phyloP scores from a whole-genome alignment of 192 early-diverging fungal species.

The Backusella circina region DNA sequence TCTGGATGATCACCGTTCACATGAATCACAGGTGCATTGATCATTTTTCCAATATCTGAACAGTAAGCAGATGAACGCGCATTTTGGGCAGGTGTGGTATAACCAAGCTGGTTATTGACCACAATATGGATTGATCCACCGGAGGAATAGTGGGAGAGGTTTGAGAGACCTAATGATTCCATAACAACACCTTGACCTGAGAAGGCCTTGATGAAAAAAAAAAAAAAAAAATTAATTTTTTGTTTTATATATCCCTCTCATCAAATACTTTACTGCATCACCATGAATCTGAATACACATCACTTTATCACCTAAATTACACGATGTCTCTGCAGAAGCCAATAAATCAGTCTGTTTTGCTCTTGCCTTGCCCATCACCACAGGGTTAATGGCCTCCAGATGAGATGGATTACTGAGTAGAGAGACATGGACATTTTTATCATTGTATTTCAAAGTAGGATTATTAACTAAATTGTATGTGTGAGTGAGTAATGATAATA shows the following conservation, averaged over 20 bases:
- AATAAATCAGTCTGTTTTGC: slow-evolving; percentile 86
- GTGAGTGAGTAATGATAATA: background rate
- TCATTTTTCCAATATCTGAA: slow-evolving; percentile 95
- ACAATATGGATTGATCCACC: slow-evolving; percentile 97
- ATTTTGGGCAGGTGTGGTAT: slow-evolving; percentile 95
- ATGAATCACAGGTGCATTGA: slow-evolving; percentile 93
- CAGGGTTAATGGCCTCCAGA: slow-evolving; percentile 95
- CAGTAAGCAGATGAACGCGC: slow-evolving; percentile 89
- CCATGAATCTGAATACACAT: slow-evolving; percentile 96
- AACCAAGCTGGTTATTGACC: slow-evolving; percentile 97
- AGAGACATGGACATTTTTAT: slow-evolving; percentile 71
- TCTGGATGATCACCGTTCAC: slow-evolving; percentile 96
- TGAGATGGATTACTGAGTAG: slow-evolving; percentile 98
- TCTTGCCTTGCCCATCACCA: slow-evolving; percentile 93
- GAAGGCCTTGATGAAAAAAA: too few relatives aligned
- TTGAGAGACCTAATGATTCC: slow-evolving; percentile 94
- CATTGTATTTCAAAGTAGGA: slow-evolving; percentile 70
- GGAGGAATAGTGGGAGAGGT: slow-evolving; percentile 90
- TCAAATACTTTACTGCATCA: slow-evolving; percentile 69
- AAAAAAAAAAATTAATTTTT: background rate
- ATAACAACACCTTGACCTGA: slow-evolving; percentile 91
- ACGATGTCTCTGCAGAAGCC: slow-evolving; percentile 59
- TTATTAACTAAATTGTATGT: slow-evolving; percentile 53
- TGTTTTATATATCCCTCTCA: slow-evolving; percentile 20
- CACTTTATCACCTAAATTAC: slow-evolving; percentile 88